Base-by-base conservation (phyloP, 2,329 filamentous ascomycete genomes). In the Lachnellula occidentalis region DNA sequence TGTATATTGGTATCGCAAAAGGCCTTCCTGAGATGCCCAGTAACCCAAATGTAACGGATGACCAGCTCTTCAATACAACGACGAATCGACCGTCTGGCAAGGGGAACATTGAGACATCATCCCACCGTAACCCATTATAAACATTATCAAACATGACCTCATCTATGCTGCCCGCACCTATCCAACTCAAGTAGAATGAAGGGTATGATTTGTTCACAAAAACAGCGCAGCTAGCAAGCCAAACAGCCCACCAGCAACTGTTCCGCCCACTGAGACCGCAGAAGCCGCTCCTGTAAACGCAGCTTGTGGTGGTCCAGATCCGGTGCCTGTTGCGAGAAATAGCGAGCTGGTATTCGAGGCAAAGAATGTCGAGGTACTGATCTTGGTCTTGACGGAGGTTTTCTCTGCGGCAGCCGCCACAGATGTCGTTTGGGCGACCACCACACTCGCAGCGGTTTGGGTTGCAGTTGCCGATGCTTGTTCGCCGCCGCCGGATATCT, bases 81-180 rank as follows among this genome's bases (percentile, higher is more conserved):
- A 54, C 50, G 53, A 53, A 37, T 56, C 50, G 27, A 56, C 41
- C 53, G 56, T 53, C 53, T 45, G 50, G 34, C 49, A 41, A 55
- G 37, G 45, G 43, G 42, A 47, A 27, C 5, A 53, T 53, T 48
- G 43, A 9, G 21, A 53, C 14, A 17, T 39, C 43, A 46, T 43
- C 19, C n/a, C 11, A 15, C 12, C 22, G 14, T 43, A 12, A 21
- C 19, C 8, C 24, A 31, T 46, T 4, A 46, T 31, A 46, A 46
- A 27, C 43, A 46, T 27, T 31, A 46, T 17, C 6, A 12, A 12
- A 8, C 43, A 24, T 34, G 14, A 46, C 5, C 7, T 46, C 43
- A 27, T 17, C 14, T 27, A 43, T 19, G 19, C 5, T 9, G 36
- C 36, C 15, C 15, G 1, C 8, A 6, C 36, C 8, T 9, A 17